Conservation (phyloP, 1,139 yeast genomes). For the Taphrina deformans region DNA sequence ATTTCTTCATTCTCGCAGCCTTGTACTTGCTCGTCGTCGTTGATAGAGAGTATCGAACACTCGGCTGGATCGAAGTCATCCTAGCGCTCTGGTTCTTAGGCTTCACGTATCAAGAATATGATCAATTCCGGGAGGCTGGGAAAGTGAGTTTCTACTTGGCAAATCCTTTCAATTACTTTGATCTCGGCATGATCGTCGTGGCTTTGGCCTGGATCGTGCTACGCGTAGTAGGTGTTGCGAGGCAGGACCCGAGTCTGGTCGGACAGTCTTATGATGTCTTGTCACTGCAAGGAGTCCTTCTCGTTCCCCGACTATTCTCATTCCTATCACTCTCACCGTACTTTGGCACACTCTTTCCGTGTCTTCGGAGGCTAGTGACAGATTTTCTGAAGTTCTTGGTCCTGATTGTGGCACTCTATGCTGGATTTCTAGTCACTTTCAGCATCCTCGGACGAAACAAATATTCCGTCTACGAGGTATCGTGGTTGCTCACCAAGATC, state of each 20-base stretch:
- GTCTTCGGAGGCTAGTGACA: constrained; percentile 43
- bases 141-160: constrained; percentile 42
- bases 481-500: constrained; percentile 45
- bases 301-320: constrained; percentile 46
- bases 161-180: constrained; percentile 45
- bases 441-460: constrained; percentile 44
- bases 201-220: constrained; percentile 42
- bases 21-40: constrained; percentile 42
- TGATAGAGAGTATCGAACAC: constrained; percentile 32
- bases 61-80: constrained; percentile 40
- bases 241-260: constrained; percentile 36
- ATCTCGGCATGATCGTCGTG: constrained; percentile 42
- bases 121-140: constrained; percentile 45
- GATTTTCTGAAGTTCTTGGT: constrained; percentile 45
- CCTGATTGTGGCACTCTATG: constrained; percentile 43
- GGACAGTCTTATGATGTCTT: constrained; percentile 43
- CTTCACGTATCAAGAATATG: constrained; percentile 44
- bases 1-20: constrained; percentile 43
- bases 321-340: constrained; percentile 45
- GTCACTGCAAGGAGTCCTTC: constrained; percentile 44
- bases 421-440: constrained; percentile 46
- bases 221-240: constrained; percentile 40
- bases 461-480: constrained; percentile 43
- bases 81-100: constrained; percentile 45
- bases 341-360: constrained; percentile 46